Percentiles rank a stretch among this genome's conserved stretches.
Conservation (phyloP, 2,329 filamentous ascomycete genomes). For the Fusarium chuoi region DNA sequence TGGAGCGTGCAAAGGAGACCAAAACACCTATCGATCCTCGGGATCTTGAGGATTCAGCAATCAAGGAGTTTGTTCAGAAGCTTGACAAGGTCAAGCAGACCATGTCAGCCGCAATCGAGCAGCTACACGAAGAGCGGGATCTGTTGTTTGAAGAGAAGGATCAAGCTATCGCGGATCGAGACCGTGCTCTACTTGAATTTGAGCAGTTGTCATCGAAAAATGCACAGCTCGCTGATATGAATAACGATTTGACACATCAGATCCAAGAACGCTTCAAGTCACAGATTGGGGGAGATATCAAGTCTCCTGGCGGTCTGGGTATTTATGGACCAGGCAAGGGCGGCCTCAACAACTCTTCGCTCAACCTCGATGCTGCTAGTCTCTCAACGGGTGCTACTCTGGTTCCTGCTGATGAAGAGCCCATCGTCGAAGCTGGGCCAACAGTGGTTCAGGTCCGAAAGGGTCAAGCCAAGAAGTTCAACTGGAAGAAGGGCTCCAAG, state of each 20-base stretch:
- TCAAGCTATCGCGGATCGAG: constrained; percentile 83
- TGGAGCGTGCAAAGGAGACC: constrained; percentile 85
- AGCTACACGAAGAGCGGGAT: constrained; percentile 77
- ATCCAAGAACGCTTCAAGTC: constrained; percentile 94
- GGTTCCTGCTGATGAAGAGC: constrained; percentile 73
- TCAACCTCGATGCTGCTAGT: constrained; percentile 64
- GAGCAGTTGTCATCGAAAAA: constrained; percentile 96
- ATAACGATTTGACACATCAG: constrained; percentile 93
- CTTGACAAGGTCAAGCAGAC: constrained; percentile 69
- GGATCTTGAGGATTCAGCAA: constrained; percentile 86
- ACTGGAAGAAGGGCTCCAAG: constrained; percentile 97
- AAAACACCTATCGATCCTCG: constrained; percentile 82
- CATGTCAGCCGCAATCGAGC: constrained; percentile 68
- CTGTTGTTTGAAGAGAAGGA: constrained; percentile 86
- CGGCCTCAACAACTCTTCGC: constrained; percentile 60
- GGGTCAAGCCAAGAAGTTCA: constrained; percentile 94
- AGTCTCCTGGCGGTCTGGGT: constrained; percentile 64
- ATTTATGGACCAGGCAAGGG: constrained; percentile 67
- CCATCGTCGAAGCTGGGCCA: constrained; percentile 76
- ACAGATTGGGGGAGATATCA: constrained; percentile 67
- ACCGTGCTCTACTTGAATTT: constrained; percentile 94
- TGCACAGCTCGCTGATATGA: constrained; percentile 91
- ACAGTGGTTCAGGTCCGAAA: constrained; percentile 96
- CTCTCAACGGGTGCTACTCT: constrained; percentile 68
- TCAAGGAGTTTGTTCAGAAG: constrained; percentile 89